Evolutionary conservation across 2,329 filamentous ascomycete species (phyloP).

Genomic region (Pseudogymnoascus pannorum): DNA sequence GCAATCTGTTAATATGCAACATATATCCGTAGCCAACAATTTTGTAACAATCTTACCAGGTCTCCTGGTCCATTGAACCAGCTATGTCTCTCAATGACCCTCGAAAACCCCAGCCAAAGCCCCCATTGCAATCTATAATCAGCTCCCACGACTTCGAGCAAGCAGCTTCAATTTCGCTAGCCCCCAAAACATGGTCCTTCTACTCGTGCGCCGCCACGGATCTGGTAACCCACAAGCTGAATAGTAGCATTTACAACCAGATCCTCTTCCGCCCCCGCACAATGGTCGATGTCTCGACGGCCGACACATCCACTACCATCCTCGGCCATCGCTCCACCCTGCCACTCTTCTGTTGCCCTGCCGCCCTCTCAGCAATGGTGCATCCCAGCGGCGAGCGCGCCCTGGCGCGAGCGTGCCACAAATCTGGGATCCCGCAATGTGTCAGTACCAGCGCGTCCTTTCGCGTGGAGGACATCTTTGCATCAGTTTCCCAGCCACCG

Average conservation of each 20-base stretch:
- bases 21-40: not conserved
- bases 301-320: constrained; percentile 45
- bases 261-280: constrained; percentile 55
- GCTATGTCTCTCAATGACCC: not conserved
- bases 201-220: constrained; percentile 64
- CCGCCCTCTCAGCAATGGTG: constrained; percentile 56
- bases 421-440: constrained; percentile 48
- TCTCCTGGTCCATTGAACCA: not conserved
- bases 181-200: constrained; percentile 62
- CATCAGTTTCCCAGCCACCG: constrained; percentile 20
- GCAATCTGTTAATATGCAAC: not conserved
- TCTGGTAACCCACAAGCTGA: constrained; percentile 52
- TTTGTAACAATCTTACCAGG: not conserved
- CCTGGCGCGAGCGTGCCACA: constrained; percentile 45
- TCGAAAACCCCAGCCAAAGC: constrained; percentile 17
- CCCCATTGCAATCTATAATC: constrained; percentile 46
- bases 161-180: constrained; percentile 47
- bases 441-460: constrained; percentile 57
- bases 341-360: constrained; percentile 57
- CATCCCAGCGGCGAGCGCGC: constrained; percentile 58
- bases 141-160: constrained; percentile 54
- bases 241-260: constrained; percentile 45
- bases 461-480: constrained; percentile 45
- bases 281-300: constrained; percentile 46
- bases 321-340: constrained; percentile 45